Evolutionary conservation across 2,329 filamentous ascomycete species (phyloP).

Genomic region (Immersiporthe knoxdaviesiana): DNA sequence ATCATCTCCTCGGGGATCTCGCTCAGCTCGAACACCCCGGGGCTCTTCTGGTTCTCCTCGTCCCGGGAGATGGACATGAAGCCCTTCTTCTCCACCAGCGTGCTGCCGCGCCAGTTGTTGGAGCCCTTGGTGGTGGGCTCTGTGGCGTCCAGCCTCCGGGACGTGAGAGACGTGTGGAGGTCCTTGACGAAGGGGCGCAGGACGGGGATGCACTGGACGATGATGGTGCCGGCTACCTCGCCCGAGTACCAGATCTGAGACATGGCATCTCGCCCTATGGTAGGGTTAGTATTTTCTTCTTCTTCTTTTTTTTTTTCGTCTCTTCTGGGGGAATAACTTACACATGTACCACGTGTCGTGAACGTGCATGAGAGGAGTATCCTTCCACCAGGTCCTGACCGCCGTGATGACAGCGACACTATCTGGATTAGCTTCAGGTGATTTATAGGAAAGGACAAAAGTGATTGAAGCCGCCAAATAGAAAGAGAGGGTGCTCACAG

Average conservation of each 20-base stretch:
- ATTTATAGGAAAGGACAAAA: neutral
- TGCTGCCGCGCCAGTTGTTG: conserved; percentile 27
- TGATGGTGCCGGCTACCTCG: conserved; percentile 57
- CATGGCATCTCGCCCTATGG: conserved; percentile 45
- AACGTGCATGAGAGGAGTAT: conserved; percentile 46
- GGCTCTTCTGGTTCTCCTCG: conserved; percentile 24
- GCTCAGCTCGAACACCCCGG: conserved; percentile 20
- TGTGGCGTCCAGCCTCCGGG: conserved; percentile 31
- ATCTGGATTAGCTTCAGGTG: neutral
- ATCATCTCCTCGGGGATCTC: conserved; percentile 24
- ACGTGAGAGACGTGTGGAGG: conserved; percentile 43
- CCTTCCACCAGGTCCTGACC: conserved; percentile 53
- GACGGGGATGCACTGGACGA: conserved; percentile 58
- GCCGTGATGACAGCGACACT: conserved; percentile 53
- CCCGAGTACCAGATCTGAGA: conserved; percentile 55
- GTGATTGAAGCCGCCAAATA: no score
- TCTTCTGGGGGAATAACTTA: conserved; percentile 28
- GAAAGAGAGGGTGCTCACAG: conserved; percentile 37
- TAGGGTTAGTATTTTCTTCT: neutral
- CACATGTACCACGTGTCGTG: conserved; percentile 52
- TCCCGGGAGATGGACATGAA: conserved; percentile 22
- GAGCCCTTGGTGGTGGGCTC: conserved; percentile 17
- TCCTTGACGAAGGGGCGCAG: conserved; percentile 52
- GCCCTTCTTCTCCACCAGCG: conserved; percentile 19
- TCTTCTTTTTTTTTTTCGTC: neutral